Conservation (phyloP, 169 alveolate species). For the Cryptosporidium felis region DNA sequence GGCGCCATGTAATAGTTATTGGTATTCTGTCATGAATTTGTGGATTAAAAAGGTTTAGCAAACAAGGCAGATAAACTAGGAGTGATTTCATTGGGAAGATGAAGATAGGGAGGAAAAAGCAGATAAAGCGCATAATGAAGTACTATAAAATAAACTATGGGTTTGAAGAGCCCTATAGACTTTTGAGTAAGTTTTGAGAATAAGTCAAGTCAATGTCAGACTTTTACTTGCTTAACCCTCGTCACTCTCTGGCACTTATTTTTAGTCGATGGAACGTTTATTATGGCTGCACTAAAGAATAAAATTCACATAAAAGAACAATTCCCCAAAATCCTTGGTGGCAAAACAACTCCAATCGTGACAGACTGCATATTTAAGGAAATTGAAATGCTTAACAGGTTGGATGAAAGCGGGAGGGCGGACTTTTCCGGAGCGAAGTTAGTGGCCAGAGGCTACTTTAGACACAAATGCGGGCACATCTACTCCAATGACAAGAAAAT, state of each 20-base stretch:
- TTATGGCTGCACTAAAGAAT: slow-evolving; percentile 53
- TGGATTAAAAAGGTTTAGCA: too few relatives aligned
- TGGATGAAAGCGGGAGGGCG: neutral
- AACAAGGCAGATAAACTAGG: too few relatives aligned
- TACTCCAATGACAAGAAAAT: slow-evolving; percentile 9
- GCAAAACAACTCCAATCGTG: slow-evolving; percentile 62
- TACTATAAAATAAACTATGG: slow-evolving; percentile 60
- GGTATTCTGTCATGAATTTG: too few relatives aligned
- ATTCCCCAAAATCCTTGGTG: slow-evolving; percentile 62
- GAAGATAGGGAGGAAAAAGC: slow-evolving; percentile 67
- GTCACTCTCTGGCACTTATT: neutral
- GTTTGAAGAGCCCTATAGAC: slow-evolving; percentile 72
- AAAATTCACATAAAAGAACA: slow-evolving; percentile 72
- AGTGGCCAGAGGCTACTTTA: slow-evolving; percentile 47
- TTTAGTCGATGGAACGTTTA: slow-evolving; percentile 72
- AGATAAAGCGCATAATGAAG: slow-evolving; percentile 48
- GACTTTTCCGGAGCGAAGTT: slow-evolving; percentile 70
- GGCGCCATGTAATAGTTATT: too few relatives aligned
- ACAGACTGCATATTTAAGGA: slow-evolving; percentile 66
- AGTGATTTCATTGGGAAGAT: neutral
- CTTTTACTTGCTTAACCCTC: neutral
- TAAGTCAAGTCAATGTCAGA: neutral
- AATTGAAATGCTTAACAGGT: slow-evolving; percentile 10
- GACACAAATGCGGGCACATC: slow-evolving; percentile 58
- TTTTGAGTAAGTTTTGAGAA: slow-evolving; percentile 34